Base-by-base conservation (phyloP, 2,329 filamentous ascomycete species). In the Penicillium italicum region DNA sequence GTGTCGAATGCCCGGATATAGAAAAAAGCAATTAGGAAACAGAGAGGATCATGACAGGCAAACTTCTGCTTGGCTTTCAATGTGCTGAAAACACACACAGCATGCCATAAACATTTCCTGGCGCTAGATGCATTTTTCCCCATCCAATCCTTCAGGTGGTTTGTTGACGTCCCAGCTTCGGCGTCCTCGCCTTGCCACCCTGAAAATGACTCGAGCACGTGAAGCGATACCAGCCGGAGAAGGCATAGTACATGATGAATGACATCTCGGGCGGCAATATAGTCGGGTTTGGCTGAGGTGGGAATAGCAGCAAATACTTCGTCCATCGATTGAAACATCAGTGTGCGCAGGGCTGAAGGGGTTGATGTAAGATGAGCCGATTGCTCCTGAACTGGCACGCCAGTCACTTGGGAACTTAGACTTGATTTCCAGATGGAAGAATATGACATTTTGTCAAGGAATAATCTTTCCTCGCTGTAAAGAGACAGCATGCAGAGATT, bases 361-460 rank as follows among this genome's bases (percentile, higher is more conserved):
- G 30, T 43, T 20, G 30, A 26, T 30, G 7, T 14, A 26, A n/a
- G 16, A 43, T 33, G 14, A 4, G 16, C 11, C 26, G 12, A 22
- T 10, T 43, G 28, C 16, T 36, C 16, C 20, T 42, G 28, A 18
- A n/a, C 14, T 28, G 28, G 28, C 28, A 20, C 8, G 5, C 38
- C 22, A 20, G 37, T 11, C 5, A 30, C 18, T 26, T 40, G 26
- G 16, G 28, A 22, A 31, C 18, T 24, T 42, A 50, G 10, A 3
- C 37, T 26, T 4, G 48, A 34, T 42, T n/a, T 50, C 48, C 37
- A 50, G 9, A 43, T 16, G 18, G 48, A 50, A 34, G 38, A 50
- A 43, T 43, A 50, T 18, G 38, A 28, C 48, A 50, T 50, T 34
- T 43, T 50, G 20, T 50, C 48, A 50, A 43, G 37, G 20, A 50